Evolutionary conservation across 306 rosid species (phyloP), one percentile per base, ranked within the genome.

Genomic region (Medicago arabica): DNA sequence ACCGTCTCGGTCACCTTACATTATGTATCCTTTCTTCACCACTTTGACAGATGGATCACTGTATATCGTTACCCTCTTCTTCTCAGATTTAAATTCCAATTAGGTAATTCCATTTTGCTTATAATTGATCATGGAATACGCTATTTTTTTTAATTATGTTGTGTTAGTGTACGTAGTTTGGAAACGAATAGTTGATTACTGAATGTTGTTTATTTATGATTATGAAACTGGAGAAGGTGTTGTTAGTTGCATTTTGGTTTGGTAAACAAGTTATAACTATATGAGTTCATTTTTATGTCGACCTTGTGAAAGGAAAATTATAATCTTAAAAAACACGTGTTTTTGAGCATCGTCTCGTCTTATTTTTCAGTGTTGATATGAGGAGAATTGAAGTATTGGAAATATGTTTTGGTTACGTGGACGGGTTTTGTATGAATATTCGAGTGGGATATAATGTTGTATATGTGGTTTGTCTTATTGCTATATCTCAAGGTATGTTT

Each of bases 401-500:
- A 28, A 28, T 28, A 2, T 50, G 10, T 50, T 50, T 50, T 50
- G 57, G 16, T 50, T 15, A 64, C 2, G 13, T 23, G 18, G 53
- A 64, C 71, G 78, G 50, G 53, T 71, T 54, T 11, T 57, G 38
- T 23, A 15, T 1, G 58, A 58, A 31, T 72, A 68, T 72, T 36
- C 31, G 25, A 51, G 65, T 68, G 15, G 31, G 18, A 38, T 9
- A n/a, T 18, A n/a, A n/a, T 67, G 8, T 68, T 74, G 49, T 75
- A 36, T 15, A 54, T 36, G 46, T 63, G 64, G 75, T 40, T 50
- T 68, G 67, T 68, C 53, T 60, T 41, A n/a, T 75, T 61, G 69
- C 36, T 43, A 6, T 41, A 41, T 5, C 17, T 16, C 16, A 36
- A 28, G 34, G 34, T 28, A 28, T 28, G 3, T 28, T 28, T 28